Conservation (phyloP, 176 grass and related monocot genomes). For the Triticum aestivum region IWGSC_CS_RefSeq_v2.1 NC_057807.1:463531140-463531639, state of each 20-base stretch:
- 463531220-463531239: neutral
- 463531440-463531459: too few relatives aligned
- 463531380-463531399: constrained; percentile 39
- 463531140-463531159: constrained; percentile 62
- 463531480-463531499: too few relatives aligned
- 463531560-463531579: too few relatives aligned
- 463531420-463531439: neutral
- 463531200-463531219: neutral
- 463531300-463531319: constrained; percentile 32
- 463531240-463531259: constrained; percentile 15
- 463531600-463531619: too few relatives aligned
- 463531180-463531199: neutral
- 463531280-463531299: neutral
- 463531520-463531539: too few relatives aligned
- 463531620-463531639: too few relatives aligned
- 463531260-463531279: neutral
- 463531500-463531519: too few relatives aligned
- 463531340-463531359: constrained; percentile 7
- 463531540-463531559: too few relatives aligned
- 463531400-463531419: constrained; percentile 27
- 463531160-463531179: constrained; percentile 13
- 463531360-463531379: constrained; percentile 21
- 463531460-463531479: too few relatives aligned
- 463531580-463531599: too few relatives aligned
- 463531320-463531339: neutral